A percentile compares a stretch with the other conserved stretches of the same genome.
These are phyloP conservation scores for Capniomyces stellatus DNA, from an alignment of 371 early-diverging fungal genomes.

Conservation along the genomic window DNA sequence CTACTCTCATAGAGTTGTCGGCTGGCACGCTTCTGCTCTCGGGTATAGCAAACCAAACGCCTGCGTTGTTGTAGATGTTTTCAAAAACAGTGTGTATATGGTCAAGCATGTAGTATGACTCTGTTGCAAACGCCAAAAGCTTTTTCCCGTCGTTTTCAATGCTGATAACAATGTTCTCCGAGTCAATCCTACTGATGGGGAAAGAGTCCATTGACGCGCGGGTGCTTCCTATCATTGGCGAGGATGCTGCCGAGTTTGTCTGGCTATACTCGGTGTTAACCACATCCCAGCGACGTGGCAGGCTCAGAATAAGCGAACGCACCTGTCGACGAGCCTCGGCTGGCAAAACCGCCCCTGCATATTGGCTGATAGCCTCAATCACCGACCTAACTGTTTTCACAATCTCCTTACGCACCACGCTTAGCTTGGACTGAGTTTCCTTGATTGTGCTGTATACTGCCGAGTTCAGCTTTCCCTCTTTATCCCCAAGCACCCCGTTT, in stretches of 20 bases:
- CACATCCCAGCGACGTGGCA: constrained; percentile 70
- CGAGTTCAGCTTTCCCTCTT: too few relatives aligned
- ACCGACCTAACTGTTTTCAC: constrained; percentile 72
- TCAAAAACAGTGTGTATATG: constrained; percentile 62
- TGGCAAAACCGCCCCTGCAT: constrained; percentile 72
- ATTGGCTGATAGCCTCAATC: constrained; percentile 67
- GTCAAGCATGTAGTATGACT: constrained; percentile 63
- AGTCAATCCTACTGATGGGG: neutral
- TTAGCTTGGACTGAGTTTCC: constrained; percentile 17
- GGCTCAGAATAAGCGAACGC: constrained; percentile 60
- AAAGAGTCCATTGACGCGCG: neutral
- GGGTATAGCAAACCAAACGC: constrained; percentile 34
- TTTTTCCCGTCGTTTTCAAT: constrained; percentile 35
- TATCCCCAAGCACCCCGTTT: neutral
- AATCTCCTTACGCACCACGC: constrained; percentile 56
- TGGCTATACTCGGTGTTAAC: constrained; percentile 22
- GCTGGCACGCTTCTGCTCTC: too few relatives aligned
- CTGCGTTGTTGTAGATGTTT: constrained; percentile 61
- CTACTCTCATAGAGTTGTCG: too few relatives aligned
- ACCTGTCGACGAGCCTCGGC: constrained; percentile 67
- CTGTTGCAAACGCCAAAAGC: constrained; percentile 57
- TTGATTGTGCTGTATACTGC: constrained; percentile 10
- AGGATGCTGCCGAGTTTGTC: constrained; percentile 5
- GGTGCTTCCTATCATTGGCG: constrained; percentile 1
- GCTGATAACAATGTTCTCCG: neutral